Percentiles rank a stretch among this genome's conserved stretches.
Evolutionary conservation across 805 yeast genomes (phyloP).

Genomic region (Yamadazyma laniorum): DNA sequence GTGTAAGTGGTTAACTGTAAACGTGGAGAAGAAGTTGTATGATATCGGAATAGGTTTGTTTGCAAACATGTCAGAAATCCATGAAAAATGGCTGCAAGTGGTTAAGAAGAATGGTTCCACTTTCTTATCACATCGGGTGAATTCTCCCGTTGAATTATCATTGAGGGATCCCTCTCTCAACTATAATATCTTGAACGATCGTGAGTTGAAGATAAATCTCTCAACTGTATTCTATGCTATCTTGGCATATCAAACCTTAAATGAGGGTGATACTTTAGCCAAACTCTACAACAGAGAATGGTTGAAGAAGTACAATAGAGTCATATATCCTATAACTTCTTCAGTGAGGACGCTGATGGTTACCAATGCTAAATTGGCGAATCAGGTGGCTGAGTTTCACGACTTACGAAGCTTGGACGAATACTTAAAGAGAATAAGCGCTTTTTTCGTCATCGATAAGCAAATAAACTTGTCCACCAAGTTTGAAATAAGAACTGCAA

Average conservation of each 20-base stretch:
- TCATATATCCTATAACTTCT: conserved; percentile 63
- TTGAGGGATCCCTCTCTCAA: conserved; percentile 56
- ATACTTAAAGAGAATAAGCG: conserved; percentile 62
- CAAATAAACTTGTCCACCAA: conserved; percentile 62
- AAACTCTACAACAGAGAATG: conserved; percentile 69
- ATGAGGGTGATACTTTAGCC: conserved; percentile 59
- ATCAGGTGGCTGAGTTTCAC: conserved; percentile 24
- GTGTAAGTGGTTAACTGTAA: conserved; percentile 60
- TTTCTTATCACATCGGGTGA: conserved; percentile 61
- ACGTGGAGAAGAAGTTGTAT: conserved; percentile 58
- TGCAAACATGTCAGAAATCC: conserved; percentile 53
- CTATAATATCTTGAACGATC: conserved; percentile 50
- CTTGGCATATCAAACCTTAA: conserved; percentile 74
- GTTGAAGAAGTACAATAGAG: conserved; percentile 63
- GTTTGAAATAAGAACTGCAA: conserved; percentile 58
- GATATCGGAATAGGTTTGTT: conserved; percentile 58
- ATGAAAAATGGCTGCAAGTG: conserved; percentile 56
- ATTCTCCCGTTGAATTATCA: conserved; percentile 82
- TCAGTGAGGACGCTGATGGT: conserved; percentile 24
- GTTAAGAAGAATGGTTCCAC: conserved; percentile 37
- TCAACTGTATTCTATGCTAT: conserved; percentile 81
- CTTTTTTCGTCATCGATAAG: conserved; percentile 76
- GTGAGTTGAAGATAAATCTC: conserved; percentile 45
- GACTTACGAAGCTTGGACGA: conserved; percentile 44
- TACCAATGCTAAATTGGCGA: conserved; percentile 9